Conservation (phyloP, 1,284 basidiomycete genomes). For the Marasmius fiardii region DNA sequence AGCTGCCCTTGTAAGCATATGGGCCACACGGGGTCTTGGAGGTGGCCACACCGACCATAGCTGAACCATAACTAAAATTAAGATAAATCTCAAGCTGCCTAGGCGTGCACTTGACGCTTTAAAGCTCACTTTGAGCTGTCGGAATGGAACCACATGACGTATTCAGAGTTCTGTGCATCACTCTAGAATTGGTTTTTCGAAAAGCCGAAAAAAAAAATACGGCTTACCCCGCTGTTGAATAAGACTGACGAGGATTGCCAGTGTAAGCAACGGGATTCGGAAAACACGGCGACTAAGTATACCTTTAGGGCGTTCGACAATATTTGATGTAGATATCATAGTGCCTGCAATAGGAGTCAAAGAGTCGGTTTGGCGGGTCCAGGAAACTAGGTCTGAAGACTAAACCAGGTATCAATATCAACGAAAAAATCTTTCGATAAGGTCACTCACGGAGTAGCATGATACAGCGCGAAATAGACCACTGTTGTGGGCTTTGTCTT, state of each 20-base stretch:
- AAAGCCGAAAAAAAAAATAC: not conserved
- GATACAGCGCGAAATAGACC: conserved; percentile 55
- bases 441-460: conserved; percentile 46
- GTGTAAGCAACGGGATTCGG: not conserved
- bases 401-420: conserved; percentile 17
- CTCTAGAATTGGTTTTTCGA: not conserved
- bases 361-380: conserved; percentile 58
- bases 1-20: conserved; percentile 53
- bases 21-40: conserved; percentile 58
- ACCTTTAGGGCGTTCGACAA: conserved; percentile 67
- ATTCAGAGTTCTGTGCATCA: conserved; percentile 47
- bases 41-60: conserved; percentile 60
- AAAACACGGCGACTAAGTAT: conserved; percentile 5
- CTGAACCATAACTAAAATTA: conserved; percentile 51
- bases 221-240: conserved; percentile 46
- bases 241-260: conserved; percentile 35
- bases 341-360: conserved; percentile 50
- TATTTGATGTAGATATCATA: conserved; percentile 55
- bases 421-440: not conserved
- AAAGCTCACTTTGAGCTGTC: conserved; percentile 52
- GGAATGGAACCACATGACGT: conserved; percentile 73
- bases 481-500: conserved; percentile 59
- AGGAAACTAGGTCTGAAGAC: conserved; percentile 52
- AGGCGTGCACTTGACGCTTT: not conserved
- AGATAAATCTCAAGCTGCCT: not conserved